These are phyloP conservation scores for Cupressus sempervirens DNA, from an alignment of 75 land plant species.

Conservation along the genomic window DNA sequence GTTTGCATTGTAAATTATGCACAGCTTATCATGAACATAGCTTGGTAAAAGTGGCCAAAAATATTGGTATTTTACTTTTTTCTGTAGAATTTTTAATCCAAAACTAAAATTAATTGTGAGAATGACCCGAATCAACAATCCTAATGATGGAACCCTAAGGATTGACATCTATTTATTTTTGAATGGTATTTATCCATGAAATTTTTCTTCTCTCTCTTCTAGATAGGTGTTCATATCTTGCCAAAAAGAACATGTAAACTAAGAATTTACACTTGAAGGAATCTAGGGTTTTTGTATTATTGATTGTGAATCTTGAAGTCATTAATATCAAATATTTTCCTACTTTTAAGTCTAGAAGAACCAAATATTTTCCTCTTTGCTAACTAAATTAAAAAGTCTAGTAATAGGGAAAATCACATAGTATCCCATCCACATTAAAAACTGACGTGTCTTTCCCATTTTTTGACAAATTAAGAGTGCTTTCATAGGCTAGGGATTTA, in stretches of 20 bases:
- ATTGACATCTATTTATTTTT: too few relatives aligned
- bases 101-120: too few relatives aligned
- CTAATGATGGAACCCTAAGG: too few relatives aligned
- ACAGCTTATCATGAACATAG: background rate
- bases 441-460: slow-evolving; percentile 65
- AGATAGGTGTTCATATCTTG: too few relatives aligned
- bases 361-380: background rate
- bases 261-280: background rate
- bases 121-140: too few relatives aligned
- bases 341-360: background rate
- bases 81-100: too few relatives aligned
- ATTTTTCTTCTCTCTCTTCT: background rate
- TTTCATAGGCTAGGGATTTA: slow-evolving; percentile 33
- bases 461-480: slow-evolving; percentile 14
- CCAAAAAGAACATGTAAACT: too few relatives aligned
- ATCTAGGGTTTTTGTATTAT: background rate
- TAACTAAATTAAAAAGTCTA: slow-evolving; percentile 58
- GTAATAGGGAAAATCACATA: slow-evolving; percentile 64
- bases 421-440: slow-evolving; percentile 76
- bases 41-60: too few relatives aligned
- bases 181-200: background rate
- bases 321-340: background rate
- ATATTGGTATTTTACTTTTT: too few relatives aligned
- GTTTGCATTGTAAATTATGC: background rate
- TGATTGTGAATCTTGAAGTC: background rate